Evolutionary conservation across 768 basidiomycete genomes (phyloP).

Genomic region (Kwoniella sp.): DNA sequence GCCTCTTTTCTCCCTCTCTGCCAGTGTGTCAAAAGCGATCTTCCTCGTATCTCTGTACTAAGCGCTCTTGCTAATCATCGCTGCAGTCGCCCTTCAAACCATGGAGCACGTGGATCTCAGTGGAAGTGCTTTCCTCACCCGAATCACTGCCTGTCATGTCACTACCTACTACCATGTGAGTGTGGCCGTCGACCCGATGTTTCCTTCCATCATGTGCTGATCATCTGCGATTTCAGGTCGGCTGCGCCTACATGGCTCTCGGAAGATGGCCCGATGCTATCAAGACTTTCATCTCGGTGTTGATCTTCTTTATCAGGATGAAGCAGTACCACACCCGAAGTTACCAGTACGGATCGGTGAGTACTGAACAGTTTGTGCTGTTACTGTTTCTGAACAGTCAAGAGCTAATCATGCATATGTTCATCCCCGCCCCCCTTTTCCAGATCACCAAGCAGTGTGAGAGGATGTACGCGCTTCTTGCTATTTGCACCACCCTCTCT

Average conservation of each 20-base stretch:
- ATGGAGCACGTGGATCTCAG: slow-evolving; percentile 92
- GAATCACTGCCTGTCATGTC: slow-evolving; percentile 96
- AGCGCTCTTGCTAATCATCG: neutral
- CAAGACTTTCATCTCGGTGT: slow-evolving; percentile 84
- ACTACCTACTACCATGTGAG: slow-evolving; percentile 62
- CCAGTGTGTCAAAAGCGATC: no score
- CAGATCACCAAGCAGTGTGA: slow-evolving; percentile 97
- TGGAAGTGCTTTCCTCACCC: slow-evolving; percentile 88
- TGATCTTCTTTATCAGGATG: slow-evolving; percentile 95
- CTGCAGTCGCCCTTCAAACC: slow-evolving; percentile 81
- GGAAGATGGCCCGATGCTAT: slow-evolving; percentile 93
- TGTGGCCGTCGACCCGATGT: slow-evolving; percentile 73
- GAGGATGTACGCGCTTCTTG: slow-evolving; percentile 94
- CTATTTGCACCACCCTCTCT: slow-evolving; percentile 88
- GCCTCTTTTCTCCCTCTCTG: neutral
- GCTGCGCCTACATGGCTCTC: slow-evolving; percentile 95
- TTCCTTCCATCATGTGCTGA: slow-evolving; percentile 91
- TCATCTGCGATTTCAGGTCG: slow-evolving; percentile 66
- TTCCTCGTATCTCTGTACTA: no score
- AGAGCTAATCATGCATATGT: slow-evolving; percentile 1
- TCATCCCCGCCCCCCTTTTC: neutral
- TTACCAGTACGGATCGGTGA: slow-evolving; percentile 92
- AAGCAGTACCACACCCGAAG: slow-evolving; percentile 94
- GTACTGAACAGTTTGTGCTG: neutral
- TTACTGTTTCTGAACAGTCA: no score